Conservation (phyloP, 768 basidiomycete genomes). For the Phlebiopsis flavidoalba region DNA sequence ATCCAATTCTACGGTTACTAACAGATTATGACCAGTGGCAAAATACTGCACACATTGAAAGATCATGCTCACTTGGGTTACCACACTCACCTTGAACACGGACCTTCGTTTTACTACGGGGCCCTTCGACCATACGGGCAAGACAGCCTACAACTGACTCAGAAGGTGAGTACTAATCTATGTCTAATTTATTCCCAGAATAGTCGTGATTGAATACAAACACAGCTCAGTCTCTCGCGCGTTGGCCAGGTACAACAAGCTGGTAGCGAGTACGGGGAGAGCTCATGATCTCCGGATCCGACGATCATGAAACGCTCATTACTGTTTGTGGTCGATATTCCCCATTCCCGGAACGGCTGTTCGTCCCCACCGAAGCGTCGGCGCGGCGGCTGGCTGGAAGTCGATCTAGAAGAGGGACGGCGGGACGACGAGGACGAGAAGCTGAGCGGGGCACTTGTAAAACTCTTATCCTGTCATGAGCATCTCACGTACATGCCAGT, state of each 20-base stretch:
- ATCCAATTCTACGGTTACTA: background rate
- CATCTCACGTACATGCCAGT: too few species aligned
- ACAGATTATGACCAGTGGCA: conserved; percentile 47
- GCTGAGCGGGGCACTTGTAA: too few species aligned
- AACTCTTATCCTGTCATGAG: too few species aligned
- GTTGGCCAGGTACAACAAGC: conserved; percentile 71
- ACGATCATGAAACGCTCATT: conserved; percentile 98
- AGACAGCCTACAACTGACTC: conserved; percentile 73
- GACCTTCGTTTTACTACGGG: conserved; percentile 94
- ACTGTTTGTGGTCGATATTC: conserved; percentile 90
- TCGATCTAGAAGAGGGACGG: too few species aligned
- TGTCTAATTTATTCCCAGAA: background rate
- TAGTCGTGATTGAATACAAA: background rate
- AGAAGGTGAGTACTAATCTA: conserved; percentile 53
- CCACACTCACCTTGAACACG: conserved; percentile 90
- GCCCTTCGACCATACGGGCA: conserved; percentile 86
- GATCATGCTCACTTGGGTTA: conserved; percentile 99
- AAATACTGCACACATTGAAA: conserved; percentile 76
- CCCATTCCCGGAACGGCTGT: conserved; percentile 37
- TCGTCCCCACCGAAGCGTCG: conserved; percentile 30
- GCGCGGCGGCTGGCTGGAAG: conserved; percentile 29
- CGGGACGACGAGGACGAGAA: too few species aligned
- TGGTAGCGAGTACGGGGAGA: conserved; percentile 65
- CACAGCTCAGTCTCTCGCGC: conserved; percentile 70
- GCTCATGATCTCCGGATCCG: conserved; percentile 89